Conservation (phyloP, 192 early-diverging fungal genomes). For the Pilaira anomala region DNA sequence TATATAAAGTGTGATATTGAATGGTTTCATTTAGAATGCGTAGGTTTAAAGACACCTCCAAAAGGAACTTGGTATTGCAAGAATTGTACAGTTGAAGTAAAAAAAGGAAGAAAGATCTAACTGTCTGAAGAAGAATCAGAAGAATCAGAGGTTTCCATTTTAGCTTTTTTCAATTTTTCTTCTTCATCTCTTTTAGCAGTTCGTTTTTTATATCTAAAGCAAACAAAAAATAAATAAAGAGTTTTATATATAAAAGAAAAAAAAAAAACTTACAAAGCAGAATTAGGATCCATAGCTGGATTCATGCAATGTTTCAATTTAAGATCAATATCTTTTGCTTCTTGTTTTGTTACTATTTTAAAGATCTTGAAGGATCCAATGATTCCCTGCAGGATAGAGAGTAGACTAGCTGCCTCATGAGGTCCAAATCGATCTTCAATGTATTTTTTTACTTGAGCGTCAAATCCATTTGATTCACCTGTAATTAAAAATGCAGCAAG, state of each 20-base stretch:
- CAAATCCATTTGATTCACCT: constrained; percentile 48
- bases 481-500: constrained; percentile 64
- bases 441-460: constrained; percentile 31
- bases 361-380: constrained; percentile 42
- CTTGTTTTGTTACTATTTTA: constrained; percentile 39
- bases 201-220: constrained; percentile 17
- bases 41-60: constrained; percentile 69
- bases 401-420: constrained; percentile 37
- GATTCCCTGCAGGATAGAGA: constrained; percentile 38
- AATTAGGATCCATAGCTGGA: constrained; percentile 71
- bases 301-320: constrained; percentile 64
- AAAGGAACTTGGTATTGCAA: constrained; percentile 87
- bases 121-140: not conserved
- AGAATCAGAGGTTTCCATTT: not conserved
- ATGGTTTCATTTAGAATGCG: constrained; percentile 90
- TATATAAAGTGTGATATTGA: constrained; percentile 67
- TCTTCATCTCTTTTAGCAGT: constrained; percentile 1
- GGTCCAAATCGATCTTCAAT: constrained; percentile 43
- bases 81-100: constrained; percentile 42
- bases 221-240: not conserved
- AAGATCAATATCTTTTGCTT: constrained; percentile 60
- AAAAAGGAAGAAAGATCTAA: constrained; percentile 24
- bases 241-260: not conserved
- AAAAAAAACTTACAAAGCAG: constrained; percentile 46
- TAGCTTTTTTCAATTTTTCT: not conserved